These are phyloP conservation scores for Aspergillus hancockii DNA, from an alignment of 495 filamentous ascomycete species.

Conservation along the genomic window DNA sequence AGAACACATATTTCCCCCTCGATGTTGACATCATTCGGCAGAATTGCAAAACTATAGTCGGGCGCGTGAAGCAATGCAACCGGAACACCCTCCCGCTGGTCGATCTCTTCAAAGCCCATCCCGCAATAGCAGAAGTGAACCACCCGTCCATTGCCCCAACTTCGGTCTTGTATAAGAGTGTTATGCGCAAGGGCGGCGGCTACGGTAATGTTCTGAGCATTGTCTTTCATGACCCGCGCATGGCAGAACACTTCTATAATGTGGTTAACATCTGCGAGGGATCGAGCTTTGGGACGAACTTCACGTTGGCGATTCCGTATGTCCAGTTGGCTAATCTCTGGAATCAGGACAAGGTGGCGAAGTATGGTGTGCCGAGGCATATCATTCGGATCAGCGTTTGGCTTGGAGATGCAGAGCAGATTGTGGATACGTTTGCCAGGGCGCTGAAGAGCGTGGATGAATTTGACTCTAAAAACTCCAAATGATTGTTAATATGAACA, in stretches of 20 bases:
- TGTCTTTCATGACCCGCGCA: conserved; percentile 2
- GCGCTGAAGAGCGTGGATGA: conserved; percentile 1
- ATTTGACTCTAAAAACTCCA: neutral
- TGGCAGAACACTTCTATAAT: conserved; percentile 19
- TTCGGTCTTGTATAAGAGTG: conserved; percentile 6
- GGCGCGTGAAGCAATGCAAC: conserved; percentile 12
- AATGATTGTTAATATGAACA: too few species aligned
- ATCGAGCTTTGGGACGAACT: conserved; percentile 23
- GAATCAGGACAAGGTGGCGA: conserved; percentile 5
- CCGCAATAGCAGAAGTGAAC: conserved; percentile 9
- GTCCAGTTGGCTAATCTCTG: conserved; percentile 10
- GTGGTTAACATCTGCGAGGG: conserved; percentile 18
- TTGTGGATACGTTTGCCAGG: neutral
- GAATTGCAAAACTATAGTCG: conserved; percentile 10
- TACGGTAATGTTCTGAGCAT: conserved; percentile 6
- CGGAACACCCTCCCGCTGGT: conserved; percentile 14
- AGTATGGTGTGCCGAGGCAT: conserved; percentile 15
- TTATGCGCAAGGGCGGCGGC: conserved; percentile 7
- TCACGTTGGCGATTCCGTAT: conserved; percentile 19
- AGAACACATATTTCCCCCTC: conserved; percentile 13
- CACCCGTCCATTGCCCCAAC: conserved; percentile 16
- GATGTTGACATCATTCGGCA: conserved; percentile 9
- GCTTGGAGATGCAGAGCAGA: conserved; percentile 9
- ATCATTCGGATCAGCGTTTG: conserved; percentile 22
- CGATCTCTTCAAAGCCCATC: conserved; percentile 11